phyloP scores from a whole-genome alignment of 306 rosid species.

The Vachellia pachyceras region DNA sequence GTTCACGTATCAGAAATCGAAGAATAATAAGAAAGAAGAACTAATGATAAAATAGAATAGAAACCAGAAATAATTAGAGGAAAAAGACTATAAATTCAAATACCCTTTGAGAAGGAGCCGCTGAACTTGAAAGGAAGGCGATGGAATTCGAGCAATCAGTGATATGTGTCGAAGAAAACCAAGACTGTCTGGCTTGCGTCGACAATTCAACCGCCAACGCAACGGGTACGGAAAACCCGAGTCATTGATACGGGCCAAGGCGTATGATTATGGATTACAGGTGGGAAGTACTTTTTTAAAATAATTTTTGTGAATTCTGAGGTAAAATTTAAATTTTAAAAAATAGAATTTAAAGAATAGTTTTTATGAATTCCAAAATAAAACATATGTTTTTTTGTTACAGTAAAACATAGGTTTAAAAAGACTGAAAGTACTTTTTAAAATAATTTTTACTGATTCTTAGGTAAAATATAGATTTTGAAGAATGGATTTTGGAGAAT shows the following conservation, averaged over 20 bases:
- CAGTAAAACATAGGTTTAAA: no score
- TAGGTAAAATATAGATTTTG: no score
- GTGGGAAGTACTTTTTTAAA: no score
- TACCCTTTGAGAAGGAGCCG: conserved; percentile 2
- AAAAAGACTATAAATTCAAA: background rate
- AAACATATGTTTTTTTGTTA: no score
- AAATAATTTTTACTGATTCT: no score
- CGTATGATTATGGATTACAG: no score
- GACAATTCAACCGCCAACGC: background rate
- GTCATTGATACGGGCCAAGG: background rate
- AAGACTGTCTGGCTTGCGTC: background rate
- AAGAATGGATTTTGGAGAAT: no score
- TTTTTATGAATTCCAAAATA: no score
- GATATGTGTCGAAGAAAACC: background rate
- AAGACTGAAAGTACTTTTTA: no score
- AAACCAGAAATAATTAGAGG: background rate
- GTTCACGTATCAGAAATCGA: conserved; percentile 14
- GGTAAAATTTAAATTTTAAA: no score
- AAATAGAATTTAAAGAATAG: no score
- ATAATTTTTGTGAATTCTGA: no score
- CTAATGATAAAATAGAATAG: background rate
- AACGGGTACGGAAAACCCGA: background rate
- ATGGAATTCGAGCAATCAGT: background rate
- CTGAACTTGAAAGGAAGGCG: background rate
- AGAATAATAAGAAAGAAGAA: background rate